phyloP scores from a whole-genome alignment of 2,329 filamentous ascomycete genomes.

The Epichloe elymi region DNA sequence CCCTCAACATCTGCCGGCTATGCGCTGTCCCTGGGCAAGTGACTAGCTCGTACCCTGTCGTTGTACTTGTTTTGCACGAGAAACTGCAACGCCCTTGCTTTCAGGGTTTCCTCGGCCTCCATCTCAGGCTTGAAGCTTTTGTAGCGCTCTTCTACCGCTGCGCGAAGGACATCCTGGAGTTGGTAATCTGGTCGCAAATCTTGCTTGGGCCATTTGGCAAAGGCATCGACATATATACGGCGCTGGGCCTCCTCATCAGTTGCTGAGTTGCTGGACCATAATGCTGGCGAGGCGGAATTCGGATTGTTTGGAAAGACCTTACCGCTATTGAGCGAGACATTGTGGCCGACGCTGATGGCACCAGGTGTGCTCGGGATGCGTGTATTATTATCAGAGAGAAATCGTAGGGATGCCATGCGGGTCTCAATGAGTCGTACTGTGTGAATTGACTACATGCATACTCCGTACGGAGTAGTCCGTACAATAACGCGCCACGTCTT shows the following conservation, averaged over 20 bases:
- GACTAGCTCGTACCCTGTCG: slow-evolving; percentile 32
- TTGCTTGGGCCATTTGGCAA: slow-evolving; percentile 50
- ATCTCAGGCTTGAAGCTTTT: slow-evolving; percentile 17
- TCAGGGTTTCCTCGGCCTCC: slow-evolving; percentile 38
- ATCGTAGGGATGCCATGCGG: too few relatives aligned
- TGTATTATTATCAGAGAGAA: neutral
- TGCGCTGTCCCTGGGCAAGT: neutral
- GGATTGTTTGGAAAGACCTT: neutral
- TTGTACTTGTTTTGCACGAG: slow-evolving; percentile 47
- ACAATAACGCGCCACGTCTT: too few relatives aligned
- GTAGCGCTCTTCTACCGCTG: slow-evolving; percentile 23
- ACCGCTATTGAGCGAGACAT: slow-evolving; percentile 24
- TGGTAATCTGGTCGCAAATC: slow-evolving; percentile 49
- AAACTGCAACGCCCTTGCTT: slow-evolving; percentile 46
- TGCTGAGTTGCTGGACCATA: too few relatives aligned
- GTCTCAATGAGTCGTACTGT: too few relatives aligned
- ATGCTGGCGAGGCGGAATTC: too few relatives aligned
- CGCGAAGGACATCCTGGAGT: slow-evolving; percentile 41
- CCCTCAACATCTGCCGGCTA: neutral
- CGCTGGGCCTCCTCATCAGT: slow-evolving; percentile 12
- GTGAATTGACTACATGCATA: rapidly evolving
- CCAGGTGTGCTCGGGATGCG: neutral
- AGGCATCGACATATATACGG: slow-evolving; percentile 24
- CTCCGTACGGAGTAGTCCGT: too few relatives aligned
- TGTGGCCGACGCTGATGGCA: neutral